Conservation (phyloP, 768 basidiomycete genomes). For the Rubroboletus satanas region DNA sequence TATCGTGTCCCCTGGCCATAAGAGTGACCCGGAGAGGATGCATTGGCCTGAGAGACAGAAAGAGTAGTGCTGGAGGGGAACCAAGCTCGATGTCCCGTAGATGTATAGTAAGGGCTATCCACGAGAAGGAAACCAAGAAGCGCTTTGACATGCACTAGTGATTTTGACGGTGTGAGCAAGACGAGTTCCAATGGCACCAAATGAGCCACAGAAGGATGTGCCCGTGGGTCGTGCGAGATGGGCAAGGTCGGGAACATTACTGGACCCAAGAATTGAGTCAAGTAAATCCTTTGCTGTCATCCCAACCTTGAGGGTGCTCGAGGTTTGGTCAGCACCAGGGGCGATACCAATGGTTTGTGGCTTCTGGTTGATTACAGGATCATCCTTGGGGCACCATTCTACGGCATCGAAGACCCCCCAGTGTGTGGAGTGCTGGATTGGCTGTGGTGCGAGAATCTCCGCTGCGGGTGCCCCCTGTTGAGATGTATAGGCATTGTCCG, state of each 20-base stretch:
- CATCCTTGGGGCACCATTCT: slow-evolving; percentile 31
- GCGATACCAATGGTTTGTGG: slow-evolving; percentile 28
- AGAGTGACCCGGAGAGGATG: background rate
- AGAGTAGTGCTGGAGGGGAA: background rate
- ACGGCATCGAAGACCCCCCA: slow-evolving; percentile 10
- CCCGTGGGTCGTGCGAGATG: slow-evolving; percentile 10
- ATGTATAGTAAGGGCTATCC: slow-evolving; percentile 7
- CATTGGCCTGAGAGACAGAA: background rate
- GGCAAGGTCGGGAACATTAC: background rate
- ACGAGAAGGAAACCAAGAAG: slow-evolving; percentile 22
- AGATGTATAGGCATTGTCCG: background rate
- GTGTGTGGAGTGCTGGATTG: slow-evolving; percentile 5
- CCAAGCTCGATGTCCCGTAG: background rate
- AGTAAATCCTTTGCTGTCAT: slow-evolving; percentile 27
- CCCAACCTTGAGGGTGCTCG: background rate
- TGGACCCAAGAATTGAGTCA: slow-evolving; percentile 25
- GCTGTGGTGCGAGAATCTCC: slow-evolving; percentile 15
- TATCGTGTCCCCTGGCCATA: background rate
- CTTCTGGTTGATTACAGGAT: slow-evolving; percentile 30
- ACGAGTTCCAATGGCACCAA: slow-evolving; percentile 22
- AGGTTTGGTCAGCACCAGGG: slow-evolving; percentile 20
- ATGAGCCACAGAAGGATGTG: slow-evolving; percentile 26
- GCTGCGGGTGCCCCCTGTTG: background rate
- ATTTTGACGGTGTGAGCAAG: slow-evolving; percentile 20
- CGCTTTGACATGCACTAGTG: slow-evolving; percentile 14